Conservation (phyloP, 768 basidiomycete genomes). For the Lyophyllum atratum region DNA sequence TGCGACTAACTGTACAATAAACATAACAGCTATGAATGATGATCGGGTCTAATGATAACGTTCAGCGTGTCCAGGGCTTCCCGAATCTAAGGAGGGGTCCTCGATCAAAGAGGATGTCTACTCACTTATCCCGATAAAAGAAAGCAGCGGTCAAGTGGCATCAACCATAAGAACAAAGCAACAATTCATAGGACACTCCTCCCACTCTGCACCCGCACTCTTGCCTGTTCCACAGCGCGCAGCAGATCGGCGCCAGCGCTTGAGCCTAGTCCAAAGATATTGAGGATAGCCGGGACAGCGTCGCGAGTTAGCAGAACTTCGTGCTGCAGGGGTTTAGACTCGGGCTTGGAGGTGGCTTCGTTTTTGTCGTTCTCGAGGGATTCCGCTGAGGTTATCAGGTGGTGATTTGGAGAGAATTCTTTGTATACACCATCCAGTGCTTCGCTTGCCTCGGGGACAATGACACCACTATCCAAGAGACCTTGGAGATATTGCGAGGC, state of each 20-base stretch:
- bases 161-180: not conserved
- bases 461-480: constrained; percentile 55
- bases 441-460: constrained; percentile 56
- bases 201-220: constrained; percentile 32
- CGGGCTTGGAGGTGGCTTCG: constrained; percentile 8
- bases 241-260: constrained; percentile 52
- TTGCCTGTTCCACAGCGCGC: constrained; percentile 66
- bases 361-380: not conserved
- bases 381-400: not conserved
- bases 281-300: constrained; percentile 53
- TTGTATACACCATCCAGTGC: constrained; percentile 62
- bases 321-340: constrained; percentile 14
- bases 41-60: not conserved
- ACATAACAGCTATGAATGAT: not conserved
- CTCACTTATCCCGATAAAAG: not conserved
- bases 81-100: not conserved
- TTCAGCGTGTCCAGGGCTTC: not conserved
- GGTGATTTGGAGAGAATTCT: constrained; percentile 15
- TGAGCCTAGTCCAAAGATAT: constrained; percentile 45
- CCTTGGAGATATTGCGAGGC: constrained; percentile 67
- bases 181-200: constrained; percentile 7
- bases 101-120: not conserved
- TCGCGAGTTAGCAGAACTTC: constrained; percentile 50
- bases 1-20: not conserved
- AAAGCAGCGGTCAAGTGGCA: not conserved